phyloP scores from a whole-genome alignment of 75 land plant species.

The Selaginella moellendorffii region DNA sequence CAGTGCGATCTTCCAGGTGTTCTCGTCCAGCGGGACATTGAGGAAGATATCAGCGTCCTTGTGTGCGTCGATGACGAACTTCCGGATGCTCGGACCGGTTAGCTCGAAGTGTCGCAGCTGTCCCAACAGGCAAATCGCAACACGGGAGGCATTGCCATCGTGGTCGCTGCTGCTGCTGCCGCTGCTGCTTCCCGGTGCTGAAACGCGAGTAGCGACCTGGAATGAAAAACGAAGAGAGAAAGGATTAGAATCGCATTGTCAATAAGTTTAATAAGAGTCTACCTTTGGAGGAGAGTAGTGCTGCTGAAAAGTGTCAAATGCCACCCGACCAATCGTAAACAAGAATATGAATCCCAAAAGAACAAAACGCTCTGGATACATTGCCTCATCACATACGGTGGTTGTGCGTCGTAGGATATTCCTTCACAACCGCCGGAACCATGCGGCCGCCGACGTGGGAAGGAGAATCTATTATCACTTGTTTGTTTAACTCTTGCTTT shows the following conservation, averaged over 20 bases:
- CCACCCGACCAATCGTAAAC: background rate
- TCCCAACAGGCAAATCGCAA: background rate
- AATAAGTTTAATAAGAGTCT: background rate
- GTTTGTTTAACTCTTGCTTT: too few relatives aligned
- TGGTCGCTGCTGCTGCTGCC: background rate
- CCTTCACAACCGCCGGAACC: too few relatives aligned
- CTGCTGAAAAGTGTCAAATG: background rate
- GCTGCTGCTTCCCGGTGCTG: background rate
- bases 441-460: too few relatives aligned
- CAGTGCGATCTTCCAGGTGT: background rate
- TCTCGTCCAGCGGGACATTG: background rate
- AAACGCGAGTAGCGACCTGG: background rate
- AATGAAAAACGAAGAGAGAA: too few relatives aligned
- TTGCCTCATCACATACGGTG: too few relatives aligned
- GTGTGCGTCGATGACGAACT: background rate
- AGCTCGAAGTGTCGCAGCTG: background rate
- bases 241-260: background rate
- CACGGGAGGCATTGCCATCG: background rate
- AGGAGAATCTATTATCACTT: too few relatives aligned
- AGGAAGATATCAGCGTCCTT: conserved; percentile 6
- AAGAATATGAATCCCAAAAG: background rate
- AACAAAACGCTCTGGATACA: background rate
- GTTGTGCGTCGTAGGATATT: too few relatives aligned
- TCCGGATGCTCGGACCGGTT: background rate
- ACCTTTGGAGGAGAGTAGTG: background rate